These are phyloP conservation scores for Leishmania mexicana DNA, from an alignment of 208 protist species.

Conservation along the genomic window DNA sequence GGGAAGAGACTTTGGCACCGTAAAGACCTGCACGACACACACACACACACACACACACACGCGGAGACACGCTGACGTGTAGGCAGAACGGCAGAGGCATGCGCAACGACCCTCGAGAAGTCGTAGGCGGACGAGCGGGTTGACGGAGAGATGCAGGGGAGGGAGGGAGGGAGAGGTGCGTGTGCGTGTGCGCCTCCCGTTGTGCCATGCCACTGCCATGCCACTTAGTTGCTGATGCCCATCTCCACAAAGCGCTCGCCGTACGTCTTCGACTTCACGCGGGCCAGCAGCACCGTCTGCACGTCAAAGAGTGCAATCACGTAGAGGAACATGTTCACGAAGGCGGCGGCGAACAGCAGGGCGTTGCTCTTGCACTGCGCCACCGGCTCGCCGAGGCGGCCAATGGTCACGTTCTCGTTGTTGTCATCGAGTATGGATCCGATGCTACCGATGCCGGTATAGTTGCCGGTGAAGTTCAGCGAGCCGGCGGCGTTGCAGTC, in stretches of 20 bases:
- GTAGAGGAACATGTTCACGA: constrained; percentile 63
- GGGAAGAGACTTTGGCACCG: background rate
- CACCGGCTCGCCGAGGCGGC: constrained; percentile 57
- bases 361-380: constrained; percentile 50
- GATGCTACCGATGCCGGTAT: constrained; percentile 27
- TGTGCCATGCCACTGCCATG: background rate
- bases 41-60: constrained; percentile 19
- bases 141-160: background rate
- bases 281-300: constrained; percentile 73
- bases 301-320: constrained; percentile 81
- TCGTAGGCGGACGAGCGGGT: background rate
- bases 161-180: background rate
- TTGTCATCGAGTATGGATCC: constrained; percentile 25
- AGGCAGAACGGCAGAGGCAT: background rate
- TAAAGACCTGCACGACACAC: background rate
- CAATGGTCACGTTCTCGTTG: constrained; percentile 41
- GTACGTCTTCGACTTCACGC: constrained; percentile 86
- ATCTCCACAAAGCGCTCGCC: constrained; percentile 85
- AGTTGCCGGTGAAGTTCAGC: constrained; percentile 28
- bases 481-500: constrained; percentile 48
- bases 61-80: background rate
- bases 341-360: constrained; percentile 57
- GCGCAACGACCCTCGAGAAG: background rate
- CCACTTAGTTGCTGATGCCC: constrained; percentile 75
- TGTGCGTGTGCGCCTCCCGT: background rate